Percentiles rank a stretch among this genome's conserved stretches.
These are phyloP conservation scores for Ogataea naganishii DNA, from an alignment of 805 yeast species.

Conservation along the genomic window DNA sequence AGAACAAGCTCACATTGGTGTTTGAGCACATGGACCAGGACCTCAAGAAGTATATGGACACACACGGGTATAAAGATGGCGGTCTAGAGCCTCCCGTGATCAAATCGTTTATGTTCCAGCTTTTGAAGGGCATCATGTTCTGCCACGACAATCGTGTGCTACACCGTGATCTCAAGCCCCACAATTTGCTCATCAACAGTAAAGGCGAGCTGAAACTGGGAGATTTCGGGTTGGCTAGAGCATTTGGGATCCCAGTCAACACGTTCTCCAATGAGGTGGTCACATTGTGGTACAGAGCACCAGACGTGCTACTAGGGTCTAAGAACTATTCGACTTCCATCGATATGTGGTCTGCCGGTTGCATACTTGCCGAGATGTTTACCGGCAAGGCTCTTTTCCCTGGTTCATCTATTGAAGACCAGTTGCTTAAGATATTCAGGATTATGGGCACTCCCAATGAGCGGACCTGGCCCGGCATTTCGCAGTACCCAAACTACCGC, in stretches of 20 bases:
- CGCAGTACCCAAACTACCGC: slow-evolving; percentile 80
- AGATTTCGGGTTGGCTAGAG: slow-evolving; percentile 95
- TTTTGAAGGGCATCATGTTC: slow-evolving; percentile 80
- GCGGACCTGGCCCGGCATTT: slow-evolving; percentile 95
- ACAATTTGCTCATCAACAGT: slow-evolving; percentile 77
- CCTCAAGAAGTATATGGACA: slow-evolving; percentile 89
- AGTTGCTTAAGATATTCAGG: slow-evolving; percentile 82
- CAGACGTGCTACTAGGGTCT: slow-evolving; percentile 91
- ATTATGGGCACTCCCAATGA: slow-evolving; percentile 96
- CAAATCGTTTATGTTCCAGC: slow-evolving; percentile 89
- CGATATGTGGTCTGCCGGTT: slow-evolving; percentile 98
- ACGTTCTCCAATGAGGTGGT: slow-evolving; percentile 97
- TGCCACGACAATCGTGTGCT: slow-evolving; percentile 82
- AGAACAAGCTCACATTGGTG: slow-evolving; percentile 87
- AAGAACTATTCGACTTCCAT: slow-evolving; percentile 94
- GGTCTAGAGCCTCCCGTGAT: slow-evolving; percentile 67
- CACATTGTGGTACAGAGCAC: slow-evolving; percentile 96
- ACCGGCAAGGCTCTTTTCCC: slow-evolving; percentile 97
- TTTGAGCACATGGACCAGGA: slow-evolving; percentile 93
- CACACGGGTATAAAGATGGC: slow-evolving; percentile 57
- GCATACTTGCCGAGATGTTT: slow-evolving; percentile 96
- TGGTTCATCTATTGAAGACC: slow-evolving; percentile 94
- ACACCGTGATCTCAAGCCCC: slow-evolving; percentile 89
- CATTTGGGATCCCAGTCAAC: slow-evolving; percentile 96
- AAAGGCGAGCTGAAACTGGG: slow-evolving; percentile 92